These are phyloP conservation scores for Kazachstania taianensis DNA, from an alignment of 805 yeast genomes.

Conservation along the genomic window DNA sequence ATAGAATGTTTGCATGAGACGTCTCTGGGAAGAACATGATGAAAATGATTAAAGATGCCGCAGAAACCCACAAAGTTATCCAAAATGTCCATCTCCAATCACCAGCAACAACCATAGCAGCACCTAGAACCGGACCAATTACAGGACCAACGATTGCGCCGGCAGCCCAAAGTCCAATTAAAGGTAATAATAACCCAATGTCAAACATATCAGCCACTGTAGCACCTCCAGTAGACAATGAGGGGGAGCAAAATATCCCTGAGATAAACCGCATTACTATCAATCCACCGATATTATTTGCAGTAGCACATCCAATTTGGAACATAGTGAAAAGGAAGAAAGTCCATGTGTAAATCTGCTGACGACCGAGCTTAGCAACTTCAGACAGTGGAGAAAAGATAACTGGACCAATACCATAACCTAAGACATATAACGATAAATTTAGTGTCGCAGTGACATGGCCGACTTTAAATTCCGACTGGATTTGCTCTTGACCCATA, in stretches of 20 bases:
- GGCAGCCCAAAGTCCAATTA: constrained; percentile 42
- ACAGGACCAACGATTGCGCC: constrained; percentile 48
- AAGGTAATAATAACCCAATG: constrained; percentile 35
- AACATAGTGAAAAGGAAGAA: constrained; percentile 38
- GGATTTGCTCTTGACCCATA: constrained; percentile 39
- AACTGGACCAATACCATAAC: constrained; percentile 54
- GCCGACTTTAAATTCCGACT: constrained; percentile 36
- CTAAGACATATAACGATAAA: constrained; percentile 44
- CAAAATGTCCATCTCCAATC: constrained; percentile 48
- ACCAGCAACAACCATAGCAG: constrained; percentile 37
- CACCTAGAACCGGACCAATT: constrained; percentile 49
- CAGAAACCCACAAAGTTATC: constrained; percentile 36
- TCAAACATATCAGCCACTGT: constrained; percentile 40
- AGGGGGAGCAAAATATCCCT: constrained; percentile 48
- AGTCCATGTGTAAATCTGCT: constrained; percentile 38
- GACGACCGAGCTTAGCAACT: constrained; percentile 43
- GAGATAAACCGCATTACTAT: constrained; percentile 41
- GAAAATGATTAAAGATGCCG: constrained; percentile 30
- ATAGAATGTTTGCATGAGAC: constrained; percentile 34
- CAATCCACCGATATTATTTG: constrained; percentile 40
- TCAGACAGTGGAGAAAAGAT: constrained; percentile 51
- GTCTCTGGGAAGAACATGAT: constrained; percentile 41
- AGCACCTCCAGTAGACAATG: constrained; percentile 50
- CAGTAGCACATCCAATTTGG: constrained; percentile 48
- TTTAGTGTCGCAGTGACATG: constrained; percentile 39